A percentile compares a stretch with the other conserved stretches of the same genome.
Conservation (phyloP, 1,284 basidiomycete genomes). For the Ceraceosorus bombacis region DNA sequence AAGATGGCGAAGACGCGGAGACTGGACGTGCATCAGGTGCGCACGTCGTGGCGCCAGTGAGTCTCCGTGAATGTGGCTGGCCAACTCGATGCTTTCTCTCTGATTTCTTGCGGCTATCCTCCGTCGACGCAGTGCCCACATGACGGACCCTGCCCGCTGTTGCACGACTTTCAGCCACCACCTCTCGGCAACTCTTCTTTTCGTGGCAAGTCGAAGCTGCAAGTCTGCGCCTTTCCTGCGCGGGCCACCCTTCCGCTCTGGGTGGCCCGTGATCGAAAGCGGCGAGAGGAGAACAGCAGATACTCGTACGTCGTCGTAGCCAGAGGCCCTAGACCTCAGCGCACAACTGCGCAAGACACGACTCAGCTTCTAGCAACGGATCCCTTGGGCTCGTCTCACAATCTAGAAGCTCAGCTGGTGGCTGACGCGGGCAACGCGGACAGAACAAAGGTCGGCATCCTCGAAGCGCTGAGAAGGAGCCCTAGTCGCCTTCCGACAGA, state of each 20-base stretch:
- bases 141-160: constrained; percentile 71
- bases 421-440: constrained; percentile 6
- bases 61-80: not conserved
- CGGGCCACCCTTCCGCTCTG: constrained; percentile 2
- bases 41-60: constrained; percentile 8
- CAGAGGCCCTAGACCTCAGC: constrained; percentile 61
- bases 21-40: not conserved
- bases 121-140: constrained; percentile 63
- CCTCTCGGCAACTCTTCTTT: not conserved
- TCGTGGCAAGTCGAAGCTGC: not conserved
- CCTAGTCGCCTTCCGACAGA: constrained; percentile 6
- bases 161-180: constrained; percentile 45
- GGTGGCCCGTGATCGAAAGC: constrained; percentile 7
- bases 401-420: no score
- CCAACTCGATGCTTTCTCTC: not conserved
- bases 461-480: constrained; percentile 26
- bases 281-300: constrained; percentile 73
- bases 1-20: constrained; percentile 11
- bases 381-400: no score
- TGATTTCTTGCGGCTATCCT: not conserved
- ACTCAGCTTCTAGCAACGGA: no score
- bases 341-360: no score
- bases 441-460: constrained; percentile 24
- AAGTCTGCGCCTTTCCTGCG: constrained; percentile 4
- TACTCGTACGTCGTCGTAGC: constrained; percentile 88